Conservation (phyloP, 768 basidiomycete species). For the Amanita subjunquillea region DNA sequence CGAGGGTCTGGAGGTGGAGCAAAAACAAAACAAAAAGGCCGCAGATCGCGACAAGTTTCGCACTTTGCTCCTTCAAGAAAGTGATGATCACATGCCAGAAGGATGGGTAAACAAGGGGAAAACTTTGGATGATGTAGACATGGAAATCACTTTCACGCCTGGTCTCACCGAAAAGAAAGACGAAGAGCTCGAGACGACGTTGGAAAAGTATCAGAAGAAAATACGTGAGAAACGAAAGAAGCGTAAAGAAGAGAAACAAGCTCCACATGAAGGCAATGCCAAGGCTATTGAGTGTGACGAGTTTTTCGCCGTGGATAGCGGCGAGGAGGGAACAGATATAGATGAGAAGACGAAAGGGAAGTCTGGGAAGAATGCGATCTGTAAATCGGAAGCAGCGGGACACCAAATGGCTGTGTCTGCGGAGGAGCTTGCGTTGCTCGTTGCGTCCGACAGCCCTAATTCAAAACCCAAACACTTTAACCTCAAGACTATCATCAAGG, state of each 20-base stretch:
- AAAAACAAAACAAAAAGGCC: conserved; percentile 21
- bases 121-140: conserved; percentile 52
- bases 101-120: conserved; percentile 59
- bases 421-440: conserved; percentile 58
- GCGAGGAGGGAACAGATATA: conserved; percentile 19
- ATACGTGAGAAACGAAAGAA: conserved; percentile 82
- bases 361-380: conserved; percentile 7
- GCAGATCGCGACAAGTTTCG: conserved; percentile 62
- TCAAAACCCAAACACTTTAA: conserved; percentile 74
- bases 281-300: conserved; percentile 40
- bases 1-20: conserved; percentile 12
- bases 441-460: conserved; percentile 41
- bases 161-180: conserved; percentile 52
- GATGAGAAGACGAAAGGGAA: conserved; percentile 15
- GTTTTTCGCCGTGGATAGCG: conserved; percentile 61
- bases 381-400: neutral
- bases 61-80: conserved; percentile 60
- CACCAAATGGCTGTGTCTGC: conserved; percentile 14
- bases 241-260: conserved; percentile 59
- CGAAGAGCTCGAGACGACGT: conserved; percentile 69
- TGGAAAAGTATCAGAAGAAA: conserved; percentile 85
- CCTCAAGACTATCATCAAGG: conserved; percentile 79
- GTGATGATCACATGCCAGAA: conserved; percentile 65
- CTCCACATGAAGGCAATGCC: conserved; percentile 12
- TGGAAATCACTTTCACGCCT: conserved; percentile 95